Conservation (phyloP, 2,329 filamentous ascomycete species). For the Alternaria longipes region DNA sequence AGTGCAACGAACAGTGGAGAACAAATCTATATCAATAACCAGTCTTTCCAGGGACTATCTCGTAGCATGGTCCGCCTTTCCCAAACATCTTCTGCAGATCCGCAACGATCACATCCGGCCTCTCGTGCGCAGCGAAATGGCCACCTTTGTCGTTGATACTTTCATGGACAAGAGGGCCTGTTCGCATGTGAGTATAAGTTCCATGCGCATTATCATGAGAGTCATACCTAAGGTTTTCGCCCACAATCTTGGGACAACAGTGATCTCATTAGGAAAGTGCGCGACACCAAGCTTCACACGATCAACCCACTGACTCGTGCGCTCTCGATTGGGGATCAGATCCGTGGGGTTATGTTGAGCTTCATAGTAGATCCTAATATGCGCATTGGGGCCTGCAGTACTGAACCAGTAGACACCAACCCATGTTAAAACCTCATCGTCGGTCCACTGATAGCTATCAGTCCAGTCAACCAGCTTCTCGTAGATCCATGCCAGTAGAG, state of each 20-base stretch:
- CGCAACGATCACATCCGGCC: conserved; percentile 61
- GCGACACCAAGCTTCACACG: conserved; percentile 62
- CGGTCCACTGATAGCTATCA: conserved; percentile 75
- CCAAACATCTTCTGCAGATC: conserved; percentile 69
- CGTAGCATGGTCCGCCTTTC: conserved; percentile 50
- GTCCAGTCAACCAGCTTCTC: conserved; percentile 84
- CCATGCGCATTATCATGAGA: background rate
- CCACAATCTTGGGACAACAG: conserved; percentile 65
- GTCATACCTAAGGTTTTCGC: conserved; percentile 63
- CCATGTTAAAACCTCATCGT: conserved; percentile 81
- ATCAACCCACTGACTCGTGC: conserved; percentile 55
- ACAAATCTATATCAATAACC: conserved; percentile 29
- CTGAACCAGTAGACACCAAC: conserved; percentile 77
- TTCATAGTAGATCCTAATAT: conserved; percentile 78
- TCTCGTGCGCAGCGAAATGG: conserved; percentile 70
- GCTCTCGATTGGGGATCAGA: conserved; percentile 41
- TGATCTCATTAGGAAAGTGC: conserved; percentile 68
- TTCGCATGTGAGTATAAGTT: conserved; percentile 2
- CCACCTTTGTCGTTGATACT: conserved; percentile 62
- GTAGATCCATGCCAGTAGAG: conserved; percentile 78
- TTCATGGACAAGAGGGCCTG: conserved; percentile 65
- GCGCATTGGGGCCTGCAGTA: conserved; percentile 72
- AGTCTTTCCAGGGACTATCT: conserved; percentile 44
- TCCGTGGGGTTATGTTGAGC: conserved; percentile 54
- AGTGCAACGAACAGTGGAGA: background rate